Evolutionary conservation across 257 asterid species (phyloP).

Genomic region (Nemophila menziesii): DNA sequence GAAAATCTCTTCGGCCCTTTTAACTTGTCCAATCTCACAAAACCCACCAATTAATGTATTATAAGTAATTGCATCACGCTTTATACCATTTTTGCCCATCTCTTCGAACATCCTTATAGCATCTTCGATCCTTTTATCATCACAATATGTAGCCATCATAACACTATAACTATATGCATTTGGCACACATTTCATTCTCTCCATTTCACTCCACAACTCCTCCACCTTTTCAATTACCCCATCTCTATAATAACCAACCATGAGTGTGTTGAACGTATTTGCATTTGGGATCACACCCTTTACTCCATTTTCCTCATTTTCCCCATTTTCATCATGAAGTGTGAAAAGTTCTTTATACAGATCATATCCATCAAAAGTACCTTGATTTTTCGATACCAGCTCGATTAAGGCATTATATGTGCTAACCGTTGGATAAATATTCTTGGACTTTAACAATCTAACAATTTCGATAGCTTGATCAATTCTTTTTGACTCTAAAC

Average conservation of each 20-base stretch:
- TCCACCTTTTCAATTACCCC: slow-evolving; percentile 60
- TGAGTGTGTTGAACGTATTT: slow-evolving; percentile 43
- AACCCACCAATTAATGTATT: slow-evolving; percentile 63
- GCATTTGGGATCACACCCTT: slow-evolving; percentile 24
- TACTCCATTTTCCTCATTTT: slow-evolving; percentile 10
- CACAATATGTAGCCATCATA: slow-evolving; percentile 50
- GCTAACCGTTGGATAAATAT: slow-evolving; percentile 28
- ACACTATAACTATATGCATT: slow-evolving; percentile 50
- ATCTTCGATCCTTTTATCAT: slow-evolving; percentile 39
- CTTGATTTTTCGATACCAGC: slow-evolving; percentile 42
- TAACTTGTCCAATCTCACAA: slow-evolving; percentile 43
- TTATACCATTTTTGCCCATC: slow-evolving; percentile 34
- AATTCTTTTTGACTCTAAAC: slow-evolving; percentile 55
- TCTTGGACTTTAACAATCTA: slow-evolving; percentile 42
- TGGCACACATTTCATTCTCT: slow-evolving; percentile 27
- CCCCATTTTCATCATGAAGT: slow-evolving; percentile 19
- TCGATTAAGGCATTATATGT: slow-evolving; percentile 60
- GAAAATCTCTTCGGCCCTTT: slow-evolving; percentile 55
- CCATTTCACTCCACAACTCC: slow-evolving; percentile 64
- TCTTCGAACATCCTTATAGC: slow-evolving; percentile 52
- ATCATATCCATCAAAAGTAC: slow-evolving; percentile 51
- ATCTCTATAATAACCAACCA: slow-evolving; percentile 63
- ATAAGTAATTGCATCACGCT: slow-evolving; percentile 41
- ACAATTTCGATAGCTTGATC: slow-evolving; percentile 42
- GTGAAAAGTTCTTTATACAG: slow-evolving; percentile 42